Conservation (phyloP, 805 yeast species). For the Schizosaccharomyces cryophilus region DNA sequence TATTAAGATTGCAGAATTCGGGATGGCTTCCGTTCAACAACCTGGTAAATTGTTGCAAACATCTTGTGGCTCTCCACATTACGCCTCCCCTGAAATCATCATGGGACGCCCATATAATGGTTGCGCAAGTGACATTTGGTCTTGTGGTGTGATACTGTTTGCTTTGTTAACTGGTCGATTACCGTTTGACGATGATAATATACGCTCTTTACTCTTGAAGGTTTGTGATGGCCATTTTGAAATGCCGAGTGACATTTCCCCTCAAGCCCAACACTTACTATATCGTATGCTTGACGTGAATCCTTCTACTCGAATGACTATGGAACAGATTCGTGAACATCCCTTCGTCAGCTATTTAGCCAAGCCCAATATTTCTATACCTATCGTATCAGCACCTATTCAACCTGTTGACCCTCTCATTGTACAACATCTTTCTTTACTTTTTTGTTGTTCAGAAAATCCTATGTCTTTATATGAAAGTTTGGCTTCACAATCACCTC, state of each 20-base stretch:
- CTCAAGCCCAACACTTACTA: conserved; percentile 73
- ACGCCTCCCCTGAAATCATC: conserved; percentile 94
- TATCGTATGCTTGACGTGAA: conserved; percentile 58
- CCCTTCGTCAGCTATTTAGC: conserved; percentile 45
- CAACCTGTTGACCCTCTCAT: conserved; percentile 21
- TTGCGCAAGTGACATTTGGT: conserved; percentile 93
- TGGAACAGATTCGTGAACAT: conserved; percentile 52
- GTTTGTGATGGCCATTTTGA: conserved; percentile 75
- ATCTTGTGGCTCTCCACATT: conserved; percentile 94
- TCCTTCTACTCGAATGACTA: conserved; percentile 56
- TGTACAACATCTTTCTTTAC: neutral
- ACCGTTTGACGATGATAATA: conserved; percentile 92
- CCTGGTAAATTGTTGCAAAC: conserved; percentile 68
- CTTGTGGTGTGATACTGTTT: conserved; percentile 68
- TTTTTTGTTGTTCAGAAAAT: neutral
- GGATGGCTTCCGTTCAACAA: conserved; percentile 93
- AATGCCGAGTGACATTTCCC: conserved; percentile 57
- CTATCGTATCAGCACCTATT: conserved; percentile 13
- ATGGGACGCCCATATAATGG: conserved; percentile 91
- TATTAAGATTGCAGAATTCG: conserved; percentile 93
- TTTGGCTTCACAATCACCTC: neutral
- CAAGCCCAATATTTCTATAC: conserved; percentile 23
- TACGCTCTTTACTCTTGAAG: conserved; percentile 61
- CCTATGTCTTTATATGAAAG: neutral
- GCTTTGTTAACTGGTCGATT: conserved; percentile 85